Conservation (phyloP, 768 basidiomycete genomes). For the Trametes coccinea region DNA sequence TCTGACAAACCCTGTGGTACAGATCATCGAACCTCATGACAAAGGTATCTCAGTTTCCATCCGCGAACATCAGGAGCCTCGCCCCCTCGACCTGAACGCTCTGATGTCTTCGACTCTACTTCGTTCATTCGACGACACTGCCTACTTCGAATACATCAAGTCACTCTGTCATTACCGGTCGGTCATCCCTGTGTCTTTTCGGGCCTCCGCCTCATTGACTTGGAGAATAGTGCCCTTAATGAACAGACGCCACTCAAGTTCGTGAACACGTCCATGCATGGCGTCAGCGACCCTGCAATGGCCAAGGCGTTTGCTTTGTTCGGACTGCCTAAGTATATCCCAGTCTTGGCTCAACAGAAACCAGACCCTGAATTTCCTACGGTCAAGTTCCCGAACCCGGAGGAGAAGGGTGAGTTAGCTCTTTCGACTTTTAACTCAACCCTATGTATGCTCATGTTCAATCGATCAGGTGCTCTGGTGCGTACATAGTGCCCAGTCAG, state of each 20-base stretch:
- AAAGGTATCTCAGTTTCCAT: constrained; percentile 72
- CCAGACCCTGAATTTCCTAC: constrained; percentile 89
- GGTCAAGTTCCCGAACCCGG: constrained; percentile 85
- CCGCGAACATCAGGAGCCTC: constrained; percentile 56
- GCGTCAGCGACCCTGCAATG: constrained; percentile 73
- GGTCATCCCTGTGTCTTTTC: too few species aligned
- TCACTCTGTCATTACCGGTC: constrained; percentile 14
- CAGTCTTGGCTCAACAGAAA: constrained; percentile 63
- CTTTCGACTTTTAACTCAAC: background rate
- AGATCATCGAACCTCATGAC: constrained; percentile 89
- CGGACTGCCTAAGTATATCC: constrained; percentile 58
- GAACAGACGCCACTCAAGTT: constrained; percentile 49
- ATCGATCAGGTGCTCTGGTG: constrained; percentile 28
- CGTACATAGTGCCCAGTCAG: background rate
- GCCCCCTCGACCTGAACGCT: constrained; percentile 41
- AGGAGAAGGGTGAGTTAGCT: constrained; percentile 68
- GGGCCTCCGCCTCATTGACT: background rate
- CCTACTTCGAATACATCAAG: constrained; percentile 12
- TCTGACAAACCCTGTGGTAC: constrained; percentile 8
- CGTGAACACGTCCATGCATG: constrained; percentile 90
- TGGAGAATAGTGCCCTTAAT: constrained; percentile 32
- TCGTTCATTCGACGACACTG: background rate
- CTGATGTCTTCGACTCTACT: constrained; percentile 38
- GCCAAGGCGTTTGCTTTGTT: constrained; percentile 55
- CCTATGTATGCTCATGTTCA: background rate